Base-by-base conservation (phyloP, 2,329 filamentous ascomycete genomes). In the Pseudogymnoascus sp. region DNA sequence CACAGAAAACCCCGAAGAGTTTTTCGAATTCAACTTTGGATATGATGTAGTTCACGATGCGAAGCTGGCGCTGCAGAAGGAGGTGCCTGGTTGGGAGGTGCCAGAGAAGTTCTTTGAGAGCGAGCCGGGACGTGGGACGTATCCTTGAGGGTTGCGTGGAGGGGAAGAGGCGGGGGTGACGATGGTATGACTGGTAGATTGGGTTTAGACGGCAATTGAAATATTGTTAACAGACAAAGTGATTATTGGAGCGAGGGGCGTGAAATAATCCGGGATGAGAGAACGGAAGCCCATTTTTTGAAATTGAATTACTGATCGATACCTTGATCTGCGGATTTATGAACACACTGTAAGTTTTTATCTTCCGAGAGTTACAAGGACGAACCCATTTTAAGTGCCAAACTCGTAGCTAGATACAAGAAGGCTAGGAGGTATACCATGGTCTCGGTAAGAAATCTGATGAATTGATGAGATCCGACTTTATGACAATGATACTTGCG, bases 1-100 rank as follows among this genome's bases (percentile, higher is more conserved):
- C 6, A 15, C 23, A 69, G 68, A 65, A 63, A 65, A 52, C 4
- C 66, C 67, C 1, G 66, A 67, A 13, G 65, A 67, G 9, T 67
- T 68, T 48, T 65, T 65, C 57, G 59, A 64, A 34, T 68, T 63
- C 48, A 69, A 68, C 33, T 69, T 69, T 57, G 65, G 67, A 12
- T 69, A 69, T 56, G 67, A 70, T 63, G 58, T 70, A 19, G 58
- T 70, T 19, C 21, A 52, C 5, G 35, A 41, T 19, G 61, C 59
- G 10, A 63, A 26, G 8, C 48, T 62, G 45, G 38, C 52, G 2
- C 59, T 65, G 57, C 12, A 58, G 21, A 35, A 52, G 30, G n/a
- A 58, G 23, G 52, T 62, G 21, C 58, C 63, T 2, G 58, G n/a
- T 4, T 66, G 65, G 65, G 38, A 58, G 41, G 57, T 67, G 4